A percentile compares a stretch with the other conserved stretches of the same genome.
These are phyloP conservation scores for Blastocystis sp. DNA, from an alignment of 352 stramenopile species.

Conservation along the genomic window DNA sequence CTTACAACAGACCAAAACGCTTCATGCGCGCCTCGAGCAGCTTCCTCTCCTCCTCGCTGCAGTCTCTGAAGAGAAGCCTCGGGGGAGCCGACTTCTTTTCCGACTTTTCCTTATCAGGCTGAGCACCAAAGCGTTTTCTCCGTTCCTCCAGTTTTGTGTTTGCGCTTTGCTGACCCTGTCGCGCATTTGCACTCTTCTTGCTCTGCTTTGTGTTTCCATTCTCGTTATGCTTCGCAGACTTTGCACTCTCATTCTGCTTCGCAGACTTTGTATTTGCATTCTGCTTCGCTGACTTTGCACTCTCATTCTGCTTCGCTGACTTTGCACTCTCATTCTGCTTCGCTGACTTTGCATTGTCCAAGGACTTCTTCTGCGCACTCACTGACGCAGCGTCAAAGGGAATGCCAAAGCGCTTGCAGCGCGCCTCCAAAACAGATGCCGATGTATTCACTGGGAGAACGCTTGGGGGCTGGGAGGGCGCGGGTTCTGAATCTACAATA, in stretches of 20 bases:
- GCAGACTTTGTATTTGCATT: neutral
- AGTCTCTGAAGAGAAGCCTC: neutral
- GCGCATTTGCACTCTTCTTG: neutral
- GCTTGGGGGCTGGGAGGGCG: too few species aligned
- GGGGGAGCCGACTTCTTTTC: neutral
- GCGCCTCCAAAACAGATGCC: constrained; percentile 14
- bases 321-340: neutral
- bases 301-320: neutral
- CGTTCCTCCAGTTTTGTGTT: neutral
- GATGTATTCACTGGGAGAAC: neutral
- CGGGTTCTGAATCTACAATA: too few species aligned
- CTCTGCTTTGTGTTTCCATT: neutral
- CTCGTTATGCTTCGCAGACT: neutral
- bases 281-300: neutral
- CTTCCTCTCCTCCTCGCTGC: neutral
- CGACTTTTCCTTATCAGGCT: neutral
- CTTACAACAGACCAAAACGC: constrained; percentile 4
- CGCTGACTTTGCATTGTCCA: neutral
- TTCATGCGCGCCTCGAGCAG: constrained; percentile 24
- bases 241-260: neutral
- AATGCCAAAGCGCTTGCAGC: constrained; percentile 62
- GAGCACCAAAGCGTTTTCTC: constrained; percentile 4
- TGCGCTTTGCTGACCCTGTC: neutral
- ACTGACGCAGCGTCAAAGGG: neutral
- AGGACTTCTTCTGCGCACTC: neutral